Base-by-base conservation (phyloP, 768 basidiomycete genomes). In the Pholiota microspora region DNA sequence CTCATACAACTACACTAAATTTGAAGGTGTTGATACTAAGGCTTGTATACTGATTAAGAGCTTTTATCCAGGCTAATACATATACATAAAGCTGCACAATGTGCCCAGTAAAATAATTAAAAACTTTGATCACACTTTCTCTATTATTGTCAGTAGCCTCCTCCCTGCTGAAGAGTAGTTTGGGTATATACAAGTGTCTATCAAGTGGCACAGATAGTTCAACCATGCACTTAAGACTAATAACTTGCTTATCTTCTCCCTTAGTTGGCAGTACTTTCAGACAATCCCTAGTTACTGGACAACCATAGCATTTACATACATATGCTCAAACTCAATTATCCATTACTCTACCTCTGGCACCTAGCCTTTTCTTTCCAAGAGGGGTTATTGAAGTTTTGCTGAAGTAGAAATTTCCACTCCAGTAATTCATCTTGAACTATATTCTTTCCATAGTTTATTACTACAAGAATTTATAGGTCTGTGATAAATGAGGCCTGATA, bases 191-290 rank as follows among this genome's bases (percentile, higher is more conserved):
- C 95, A 98, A 70, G 94, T 95, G 28, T 84, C 97, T 51, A 86
- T 98, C 71, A 99, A 99, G 73, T 81, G 95, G 52, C 97, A 99
- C 69, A 82, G 97, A 49, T 98, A 95, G 96, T 92, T 85, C 71
- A 77, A 81, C 7, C 83, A 83, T 63, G 95, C 92, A 2, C 82
- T 98, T 59, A 99, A 99, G 77, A 97, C 88, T 42, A 98, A 98
- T 70, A 92, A 98, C 69, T 97, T 96, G 0, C 81, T 99, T 53
- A 90, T 98, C 59, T 82, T 98, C 72, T 97, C 94, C 1, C 75
- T 98, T n/a, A 97, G 97, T 15, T 99, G 97, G 97, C 77, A 96
- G 46, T 81, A 97, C 31, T 99, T 98, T 77, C 97, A 99, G 70
- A 89, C 83, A 0, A 77, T 96, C 4, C 97, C 97, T 2, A 88